Base-by-base conservation (phyloP, 1,284 basidiomycete species). In the Cryptococcus sp. region DNA sequence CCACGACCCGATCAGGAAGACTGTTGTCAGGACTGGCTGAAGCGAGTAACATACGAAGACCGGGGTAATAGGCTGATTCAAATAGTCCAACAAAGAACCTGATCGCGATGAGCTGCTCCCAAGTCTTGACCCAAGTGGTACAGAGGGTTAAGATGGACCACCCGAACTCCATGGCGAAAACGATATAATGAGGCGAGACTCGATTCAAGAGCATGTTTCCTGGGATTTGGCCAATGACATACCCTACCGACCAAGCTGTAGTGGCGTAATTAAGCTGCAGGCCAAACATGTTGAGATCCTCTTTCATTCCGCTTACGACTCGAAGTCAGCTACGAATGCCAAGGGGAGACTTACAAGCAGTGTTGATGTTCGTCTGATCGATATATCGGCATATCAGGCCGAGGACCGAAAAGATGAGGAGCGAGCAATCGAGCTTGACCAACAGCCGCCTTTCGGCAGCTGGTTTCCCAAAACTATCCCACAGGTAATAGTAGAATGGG, bases 201-300 rank as follows among this genome's bases (percentile, higher is more conserved):
- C 53, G 47, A 43, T 58, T 58, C n/a, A 58, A 32, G 7, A 58
- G 47, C 46, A 57, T 57, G 28, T 44, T 57, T 10, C 52, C 49
- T 3, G 56, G 53, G 5, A 58, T 48, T 22, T 58, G 56, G 18
- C 53, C 54, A 36, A 57, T 57, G 1, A 57, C 56, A 46, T 57
- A 57, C 5, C 56, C 56, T 9, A 59, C 57, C 14, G 47, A 49
- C 57, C 57, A 59, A n/a, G 46, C 47, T 2, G 57, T 52, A 14
- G 34, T 49, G n/a, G 45, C 48, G 28, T 53, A 54, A 37, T 59
- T 59, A 37, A 46, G 46, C 39, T 59, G 47, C 4, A 56, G 36
- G 3, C 54, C 54, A 28, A 45, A 59, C 57, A 59, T 59, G 18
- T 40, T 34, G 9, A 59, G 46, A 16, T 56, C 54, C 36, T 59